These are phyloP conservation scores for Silene latifolia DNA, from an alignment of 148 eudicot species.

Conservation along the genomic window DNA sequence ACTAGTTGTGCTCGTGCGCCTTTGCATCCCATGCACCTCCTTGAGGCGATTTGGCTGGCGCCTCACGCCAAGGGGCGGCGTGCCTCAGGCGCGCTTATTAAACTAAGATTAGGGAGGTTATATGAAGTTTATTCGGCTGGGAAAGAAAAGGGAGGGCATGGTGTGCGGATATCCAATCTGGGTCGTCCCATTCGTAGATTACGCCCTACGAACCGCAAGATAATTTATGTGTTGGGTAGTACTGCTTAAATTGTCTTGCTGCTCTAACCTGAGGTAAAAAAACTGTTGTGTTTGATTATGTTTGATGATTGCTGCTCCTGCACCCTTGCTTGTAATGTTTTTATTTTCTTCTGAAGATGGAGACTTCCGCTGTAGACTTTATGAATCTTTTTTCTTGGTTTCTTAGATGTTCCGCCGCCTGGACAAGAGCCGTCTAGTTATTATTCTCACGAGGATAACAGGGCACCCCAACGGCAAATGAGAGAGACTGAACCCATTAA, in stretches of 20 bases:
- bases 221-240: background rate
- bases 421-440: slow-evolving; percentile 57
- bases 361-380: slow-evolving; percentile 1
- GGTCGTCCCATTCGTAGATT: too few relatives aligned
- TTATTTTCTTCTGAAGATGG: background rate
- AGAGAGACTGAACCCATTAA: slow-evolving; percentile 63
- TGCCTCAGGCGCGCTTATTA: too few relatives aligned
- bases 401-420: slow-evolving; percentile 43
- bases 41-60: too few relatives aligned
- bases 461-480: slow-evolving; percentile 37
- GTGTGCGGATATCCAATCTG: too few relatives aligned
- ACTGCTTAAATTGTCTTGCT: background rate
- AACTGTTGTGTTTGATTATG: background rate
- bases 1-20: too few relatives aligned
- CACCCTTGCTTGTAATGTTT: background rate
- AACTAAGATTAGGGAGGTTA: too few relatives aligned
- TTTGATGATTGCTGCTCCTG: slow-evolving; percentile 2
- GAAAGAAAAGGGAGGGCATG: too few relatives aligned
- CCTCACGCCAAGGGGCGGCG: too few relatives aligned
- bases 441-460: slow-evolving; percentile 49
- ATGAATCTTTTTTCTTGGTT: slow-evolving; percentile 14
- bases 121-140: too few relatives aligned
- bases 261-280: background rate
- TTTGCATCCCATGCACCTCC: too few relatives aligned
- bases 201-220: too few relatives aligned